phyloP scores from a whole-genome alignment of 345 rosid species.

The Hypericum androsaemum region DNA sequence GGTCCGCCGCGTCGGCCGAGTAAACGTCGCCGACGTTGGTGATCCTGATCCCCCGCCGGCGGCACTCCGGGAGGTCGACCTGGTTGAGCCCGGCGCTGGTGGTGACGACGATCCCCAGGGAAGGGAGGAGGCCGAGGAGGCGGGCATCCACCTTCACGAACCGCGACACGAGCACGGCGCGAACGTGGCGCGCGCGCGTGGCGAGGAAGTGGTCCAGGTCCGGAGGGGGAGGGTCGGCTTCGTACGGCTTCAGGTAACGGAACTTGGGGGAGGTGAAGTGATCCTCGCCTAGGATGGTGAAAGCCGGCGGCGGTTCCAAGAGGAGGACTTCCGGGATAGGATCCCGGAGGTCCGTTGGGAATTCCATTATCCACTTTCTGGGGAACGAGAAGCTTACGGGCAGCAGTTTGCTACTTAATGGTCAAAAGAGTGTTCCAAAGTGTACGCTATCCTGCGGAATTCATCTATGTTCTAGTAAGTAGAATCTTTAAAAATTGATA shows the following conservation, averaged over 20 bases:
- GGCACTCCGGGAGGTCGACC: conserved; percentile 47
- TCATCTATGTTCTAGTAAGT: too few species aligned
- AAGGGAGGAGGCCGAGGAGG: conserved; percentile 31
- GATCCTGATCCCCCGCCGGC: conserved; percentile 38
- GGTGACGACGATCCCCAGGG: conserved; percentile 33
- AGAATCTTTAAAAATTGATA: too few species aligned
- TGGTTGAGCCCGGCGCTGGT: conserved; percentile 47
- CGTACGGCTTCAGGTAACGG: conserved; percentile 13
- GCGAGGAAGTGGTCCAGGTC: conserved; percentile 5
- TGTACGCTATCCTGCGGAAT: too few species aligned
- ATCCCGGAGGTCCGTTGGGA: not conserved
- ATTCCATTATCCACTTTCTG: not conserved
- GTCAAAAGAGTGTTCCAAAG: too few species aligned
- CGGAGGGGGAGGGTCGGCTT: conserved; percentile 15
- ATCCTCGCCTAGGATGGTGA: conserved; percentile 5
- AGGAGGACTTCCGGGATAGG: conserved; percentile 12
- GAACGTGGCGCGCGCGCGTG: conserved; percentile 4
- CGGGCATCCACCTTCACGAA: conserved; percentile 1
- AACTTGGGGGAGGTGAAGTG: conserved; percentile 10
- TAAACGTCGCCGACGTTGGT: conserved; percentile 35
- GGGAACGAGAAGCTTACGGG: too few species aligned
- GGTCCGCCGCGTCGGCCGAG: conserved; percentile 50
- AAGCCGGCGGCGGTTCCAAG: conserved; percentile 4
- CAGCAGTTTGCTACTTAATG: too few species aligned
- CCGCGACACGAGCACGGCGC: conserved; percentile 9